Evolutionary conservation across 2,329 filamentous ascomycete species (phyloP).

Genomic region (Didymella arachidicola): DNA sequence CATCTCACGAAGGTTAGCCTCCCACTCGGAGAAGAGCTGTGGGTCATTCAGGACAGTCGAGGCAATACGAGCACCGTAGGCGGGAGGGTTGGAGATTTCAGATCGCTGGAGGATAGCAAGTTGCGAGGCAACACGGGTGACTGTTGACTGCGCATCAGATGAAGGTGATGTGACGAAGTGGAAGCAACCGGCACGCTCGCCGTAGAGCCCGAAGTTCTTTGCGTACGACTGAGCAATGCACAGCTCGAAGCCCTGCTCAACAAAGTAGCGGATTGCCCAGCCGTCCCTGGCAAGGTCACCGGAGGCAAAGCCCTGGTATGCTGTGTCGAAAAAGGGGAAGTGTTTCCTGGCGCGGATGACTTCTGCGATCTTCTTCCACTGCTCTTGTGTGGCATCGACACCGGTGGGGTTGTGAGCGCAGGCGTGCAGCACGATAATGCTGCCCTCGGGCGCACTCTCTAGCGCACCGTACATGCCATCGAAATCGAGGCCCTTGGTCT

Average conservation of each 20-base stretch:
- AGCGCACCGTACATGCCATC: constrained; percentile 82
- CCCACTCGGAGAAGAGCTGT: constrained; percentile 86
- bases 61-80: constrained; percentile 91
- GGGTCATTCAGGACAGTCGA: constrained; percentile 83
- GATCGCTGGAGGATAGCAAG: constrained; percentile 93
- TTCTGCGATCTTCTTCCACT: constrained; percentile 89
- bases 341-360: constrained; percentile 80
- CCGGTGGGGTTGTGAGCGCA: constrained; percentile 99
- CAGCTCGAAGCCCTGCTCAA: constrained; percentile 83
- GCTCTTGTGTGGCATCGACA: constrained; percentile 89
- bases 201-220: constrained; percentile 80
- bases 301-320: constrained; percentile 97
- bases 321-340: constrained; percentile 98
- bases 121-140: constrained; percentile 78
- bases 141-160: constrained; percentile 68
- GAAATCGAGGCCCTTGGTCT: constrained; percentile 91
- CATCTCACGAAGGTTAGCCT: constrained; percentile 91
- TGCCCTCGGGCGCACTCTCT: constrained; percentile 73
- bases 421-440: constrained; percentile 89
- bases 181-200: constrained; percentile 94
- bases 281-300: constrained; percentile 85
- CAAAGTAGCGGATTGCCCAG: constrained; percentile 92
- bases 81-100: constrained; percentile 96
- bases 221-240: constrained; percentile 62
- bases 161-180: constrained; percentile 84